These are phyloP conservation scores for Cordia subcordata DNA, from an alignment of 257 asterid genomes.

Conservation along the genomic window DNA sequence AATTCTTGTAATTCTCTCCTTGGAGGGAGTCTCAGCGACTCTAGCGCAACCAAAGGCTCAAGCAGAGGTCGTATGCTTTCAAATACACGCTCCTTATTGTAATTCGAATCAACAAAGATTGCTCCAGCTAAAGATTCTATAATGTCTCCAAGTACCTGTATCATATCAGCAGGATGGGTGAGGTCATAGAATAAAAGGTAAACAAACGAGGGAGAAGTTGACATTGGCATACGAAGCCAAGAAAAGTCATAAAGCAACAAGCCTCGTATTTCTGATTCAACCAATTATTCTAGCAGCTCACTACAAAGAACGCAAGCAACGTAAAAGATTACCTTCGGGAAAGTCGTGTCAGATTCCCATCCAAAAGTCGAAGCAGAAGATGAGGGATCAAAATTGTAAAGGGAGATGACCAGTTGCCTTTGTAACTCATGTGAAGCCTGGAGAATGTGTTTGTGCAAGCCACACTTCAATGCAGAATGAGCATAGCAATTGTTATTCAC, in stretches of 20 bases:
- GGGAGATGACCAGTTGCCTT: slow-evolving; percentile 34
- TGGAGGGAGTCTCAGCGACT: slow-evolving; percentile 59
- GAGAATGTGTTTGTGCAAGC: slow-evolving; percentile 59
- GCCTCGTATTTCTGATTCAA: neutral
- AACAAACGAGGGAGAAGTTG: no score
- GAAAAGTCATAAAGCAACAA: no score
- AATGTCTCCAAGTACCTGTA: slow-evolving; percentile 82
- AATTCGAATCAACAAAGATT: slow-evolving; percentile 63
- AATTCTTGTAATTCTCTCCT: slow-evolving; percentile 54
- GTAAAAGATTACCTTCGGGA: slow-evolving; percentile 54
- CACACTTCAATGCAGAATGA: slow-evolving; percentile 50
- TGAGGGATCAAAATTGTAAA: slow-evolving; percentile 21
- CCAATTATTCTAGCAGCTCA: neutral
- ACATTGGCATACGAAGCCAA: no score
- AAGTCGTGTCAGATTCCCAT: slow-evolving; percentile 55
- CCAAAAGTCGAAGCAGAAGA: slow-evolving; percentile 46
- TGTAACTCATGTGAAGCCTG: slow-evolving; percentile 66
- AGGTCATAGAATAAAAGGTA: no score
- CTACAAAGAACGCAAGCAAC: neutral
- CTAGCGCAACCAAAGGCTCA: slow-evolving; percentile 72
- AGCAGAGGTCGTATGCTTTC: slow-evolving; percentile 62
- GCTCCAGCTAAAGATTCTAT: slow-evolving; percentile 87
- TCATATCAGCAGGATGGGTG: neutral
- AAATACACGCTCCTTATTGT: slow-evolving; percentile 43
- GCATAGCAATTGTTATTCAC: slow-evolving; percentile 83